These are phyloP conservation scores for Exophiala sideris DNA, from an alignment of 2,329 filamentous ascomycete genomes.

Conservation along the genomic window DNA sequence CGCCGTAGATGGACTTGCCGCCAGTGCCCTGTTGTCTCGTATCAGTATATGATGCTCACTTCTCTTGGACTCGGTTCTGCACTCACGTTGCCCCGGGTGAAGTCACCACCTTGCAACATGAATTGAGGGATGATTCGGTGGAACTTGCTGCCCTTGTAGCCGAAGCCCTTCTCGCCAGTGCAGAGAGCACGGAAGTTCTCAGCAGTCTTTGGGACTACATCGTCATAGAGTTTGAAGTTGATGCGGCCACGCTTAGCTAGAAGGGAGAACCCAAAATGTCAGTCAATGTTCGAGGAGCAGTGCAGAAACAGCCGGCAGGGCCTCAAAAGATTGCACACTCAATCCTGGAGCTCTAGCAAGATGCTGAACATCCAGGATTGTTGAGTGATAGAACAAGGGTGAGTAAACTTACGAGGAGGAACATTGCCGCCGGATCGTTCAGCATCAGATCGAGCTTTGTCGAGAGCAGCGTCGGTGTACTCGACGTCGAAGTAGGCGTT, in stretches of 20 bases:
- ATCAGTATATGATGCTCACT: conserved; percentile 61
- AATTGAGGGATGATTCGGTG: conserved; percentile 69
- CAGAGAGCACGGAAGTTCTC: conserved; percentile 65
- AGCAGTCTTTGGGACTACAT: conserved; percentile 80
- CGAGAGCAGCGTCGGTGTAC: conserved; percentile 55
- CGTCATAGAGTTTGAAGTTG: conserved; percentile 83
- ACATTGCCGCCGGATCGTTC: conserved; percentile 14
- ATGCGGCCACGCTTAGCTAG: conserved; percentile 73
- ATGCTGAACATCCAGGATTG: not conserved
- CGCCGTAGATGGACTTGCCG: conserved; percentile 66
- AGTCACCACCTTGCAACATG: conserved; percentile 70
- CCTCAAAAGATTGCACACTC: not conserved
- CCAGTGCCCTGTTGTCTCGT: conserved; percentile 73
- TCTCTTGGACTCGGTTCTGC: conserved; percentile 69
- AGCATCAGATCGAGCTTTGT: conserved; percentile 57
- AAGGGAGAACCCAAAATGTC: conserved; percentile 19
- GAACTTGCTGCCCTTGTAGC: conserved; percentile 65
- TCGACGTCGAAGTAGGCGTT: conserved; percentile 75
- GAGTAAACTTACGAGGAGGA: conserved; percentile 19
- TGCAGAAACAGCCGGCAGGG: conserved; percentile 3
- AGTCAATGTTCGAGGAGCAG: conserved; percentile 20
- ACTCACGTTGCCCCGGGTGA: conserved; percentile 62
- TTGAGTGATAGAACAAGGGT: conserved; percentile 9
- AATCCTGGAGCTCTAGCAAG: not conserved
- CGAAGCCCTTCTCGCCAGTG: conserved; percentile 65